Percentiles rank a stretch among this genome's conserved stretches.
Conservation (phyloP, 1,284 basidiomycete species). For the Volvariella volvacea region DNA sequence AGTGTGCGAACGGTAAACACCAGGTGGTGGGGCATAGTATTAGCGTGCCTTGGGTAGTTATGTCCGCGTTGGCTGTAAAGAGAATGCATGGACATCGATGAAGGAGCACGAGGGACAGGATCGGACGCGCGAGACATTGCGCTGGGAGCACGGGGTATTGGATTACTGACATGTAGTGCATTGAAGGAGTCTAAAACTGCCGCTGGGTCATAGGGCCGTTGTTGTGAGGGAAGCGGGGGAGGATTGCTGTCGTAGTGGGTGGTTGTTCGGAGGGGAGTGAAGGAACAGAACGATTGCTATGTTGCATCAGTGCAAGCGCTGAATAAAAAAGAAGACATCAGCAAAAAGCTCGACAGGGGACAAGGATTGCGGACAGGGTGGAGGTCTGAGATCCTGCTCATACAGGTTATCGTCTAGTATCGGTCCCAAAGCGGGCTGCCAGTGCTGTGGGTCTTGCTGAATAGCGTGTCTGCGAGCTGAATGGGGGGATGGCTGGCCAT, state of each 20-base stretch:
- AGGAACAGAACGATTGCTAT: slow-evolving; percentile 34
- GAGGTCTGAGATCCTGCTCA: background rate
- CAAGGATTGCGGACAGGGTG: slow-evolving; percentile 4
- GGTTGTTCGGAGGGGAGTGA: slow-evolving; percentile 30
- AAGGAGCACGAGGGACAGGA: slow-evolving; percentile 39
- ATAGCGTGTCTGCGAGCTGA: background rate
- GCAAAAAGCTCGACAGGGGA: slow-evolving; percentile 1
- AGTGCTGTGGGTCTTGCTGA: background rate
- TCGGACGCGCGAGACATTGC: slow-evolving; percentile 19
- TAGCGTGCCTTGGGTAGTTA: slow-evolving; percentile 25
- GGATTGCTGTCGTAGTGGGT: slow-evolving; percentile 24
- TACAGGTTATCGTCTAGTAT: background rate
- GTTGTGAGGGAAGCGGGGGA: slow-evolving; percentile 20
- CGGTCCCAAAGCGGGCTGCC: background rate
- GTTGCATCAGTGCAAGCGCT: slow-evolving; percentile 20
- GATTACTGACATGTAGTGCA: slow-evolving; percentile 39
- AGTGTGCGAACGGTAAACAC: slow-evolving; percentile 8
- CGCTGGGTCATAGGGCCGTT: slow-evolving; percentile 32
- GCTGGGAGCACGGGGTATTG: slow-evolving; percentile 15
- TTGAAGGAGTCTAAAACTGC: slow-evolving; percentile 41
- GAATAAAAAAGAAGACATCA: slow-evolving; percentile 3
- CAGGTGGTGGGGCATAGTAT: slow-evolving; percentile 28
- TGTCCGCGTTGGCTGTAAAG: slow-evolving; percentile 21
- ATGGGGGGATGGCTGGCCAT: background rate
- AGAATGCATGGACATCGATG: slow-evolving; percentile 45